Evolutionary conservation across 116 monocot species (phyloP).

Genomic region (Iris pallida): DNA sequence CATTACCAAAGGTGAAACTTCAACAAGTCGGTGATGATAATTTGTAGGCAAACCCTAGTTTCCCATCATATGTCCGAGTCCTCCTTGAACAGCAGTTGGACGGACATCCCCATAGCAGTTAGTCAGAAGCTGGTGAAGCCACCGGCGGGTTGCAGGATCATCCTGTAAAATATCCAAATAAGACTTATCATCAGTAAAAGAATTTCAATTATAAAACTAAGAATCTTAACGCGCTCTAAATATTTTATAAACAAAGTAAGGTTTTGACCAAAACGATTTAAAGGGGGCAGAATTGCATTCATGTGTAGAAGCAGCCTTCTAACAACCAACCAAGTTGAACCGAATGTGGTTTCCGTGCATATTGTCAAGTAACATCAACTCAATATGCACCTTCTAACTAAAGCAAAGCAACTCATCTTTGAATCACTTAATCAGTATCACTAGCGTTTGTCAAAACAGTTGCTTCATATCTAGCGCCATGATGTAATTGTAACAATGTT

Average conservation of each 20-base stretch:
- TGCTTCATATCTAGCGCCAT: background rate
- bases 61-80: background rate
- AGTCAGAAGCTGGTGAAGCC: slow-evolving; percentile 22
- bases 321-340: background rate
- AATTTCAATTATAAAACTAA: background rate
- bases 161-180: slow-evolving; percentile 13
- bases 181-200: background rate
- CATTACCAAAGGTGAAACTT: too few species aligned
- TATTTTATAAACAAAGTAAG: background rate
- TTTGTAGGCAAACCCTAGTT: too few species aligned
- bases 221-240: background rate
- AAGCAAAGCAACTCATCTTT: background rate
- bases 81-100: background rate
- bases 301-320: background rate
- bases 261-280: too few species aligned
- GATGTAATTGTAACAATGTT: background rate
- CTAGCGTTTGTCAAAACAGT: background rate
- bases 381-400: background rate
- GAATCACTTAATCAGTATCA: background rate
- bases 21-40: too few species aligned
- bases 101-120: slow-evolving; percentile 9
- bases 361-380: background rate
- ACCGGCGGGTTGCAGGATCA: slow-evolving; percentile 16
- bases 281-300: background rate
- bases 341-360: background rate